phyloP scores from a whole-genome alignment of 257 asterid species.

The Solanum stenotomum region DNA sequence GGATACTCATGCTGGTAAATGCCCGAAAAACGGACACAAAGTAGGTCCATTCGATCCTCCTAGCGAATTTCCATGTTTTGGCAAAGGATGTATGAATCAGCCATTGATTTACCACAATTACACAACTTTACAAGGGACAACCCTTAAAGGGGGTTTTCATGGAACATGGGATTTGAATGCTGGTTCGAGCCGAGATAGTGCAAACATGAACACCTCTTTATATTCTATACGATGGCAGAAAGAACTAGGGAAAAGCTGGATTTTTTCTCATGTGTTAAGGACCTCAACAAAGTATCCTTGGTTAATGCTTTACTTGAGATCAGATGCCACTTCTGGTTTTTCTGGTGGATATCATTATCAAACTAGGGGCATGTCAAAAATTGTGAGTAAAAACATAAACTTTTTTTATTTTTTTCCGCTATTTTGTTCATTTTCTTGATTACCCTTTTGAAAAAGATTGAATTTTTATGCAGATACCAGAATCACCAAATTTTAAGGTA shows the following conservation, averaged over 20 bases:
- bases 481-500: slow-evolving; percentile 71
- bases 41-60: slow-evolving; percentile 41
- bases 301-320: slow-evolving; percentile 81
- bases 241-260: slow-evolving; percentile 70
- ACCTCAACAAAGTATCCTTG: slow-evolving; percentile 77
- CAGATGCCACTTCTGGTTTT: slow-evolving; percentile 65
- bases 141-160: slow-evolving; percentile 55
- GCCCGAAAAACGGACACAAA: slow-evolving; percentile 60
- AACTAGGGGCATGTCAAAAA: slow-evolving; percentile 75
- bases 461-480: slow-evolving; percentile 44
- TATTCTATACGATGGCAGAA: slow-evolving; percentile 72
- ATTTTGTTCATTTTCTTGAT: background rate
- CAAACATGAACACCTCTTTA: slow-evolving; percentile 25
- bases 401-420: background rate
- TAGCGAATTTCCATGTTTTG: slow-evolving; percentile 60
- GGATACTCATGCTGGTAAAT: slow-evolving; percentile 69
- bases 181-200: background rate
- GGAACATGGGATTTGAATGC: slow-evolving; percentile 61
- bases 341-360: slow-evolving; percentile 86
- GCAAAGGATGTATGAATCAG: slow-evolving; percentile 73
- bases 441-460: background rate
- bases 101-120: slow-evolving; percentile 67
- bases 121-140: slow-evolving; percentile 37
- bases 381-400: slow-evolving; percentile 26
- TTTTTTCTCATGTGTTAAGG: slow-evolving; percentile 52